Evolutionary conservation across 352 stramenopile genomes (phyloP).

Genomic region (Pythium aphanidermatum): DNA sequence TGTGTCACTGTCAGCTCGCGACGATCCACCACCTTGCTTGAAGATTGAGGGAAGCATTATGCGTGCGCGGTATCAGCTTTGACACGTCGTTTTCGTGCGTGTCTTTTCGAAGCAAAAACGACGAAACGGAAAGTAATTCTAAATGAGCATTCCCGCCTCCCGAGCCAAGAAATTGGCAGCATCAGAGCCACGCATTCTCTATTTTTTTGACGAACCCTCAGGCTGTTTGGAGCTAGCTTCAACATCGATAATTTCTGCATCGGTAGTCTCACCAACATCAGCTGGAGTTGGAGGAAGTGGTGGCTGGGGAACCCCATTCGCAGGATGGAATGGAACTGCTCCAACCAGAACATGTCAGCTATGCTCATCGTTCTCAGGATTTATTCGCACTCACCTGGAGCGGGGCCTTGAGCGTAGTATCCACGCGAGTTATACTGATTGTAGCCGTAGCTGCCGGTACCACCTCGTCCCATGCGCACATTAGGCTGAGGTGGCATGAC

Average conservation of each 20-base stretch:
- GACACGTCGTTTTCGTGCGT: too few species aligned
- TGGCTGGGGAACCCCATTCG: slow-evolving; percentile 8
- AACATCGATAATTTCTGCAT: too few species aligned
- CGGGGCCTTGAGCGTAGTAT: slow-evolving; percentile 44
- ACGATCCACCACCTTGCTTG: too few species aligned
- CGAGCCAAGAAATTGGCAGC: background rate
- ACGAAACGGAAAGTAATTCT: too few species aligned
- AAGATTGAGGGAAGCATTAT: too few species aligned
- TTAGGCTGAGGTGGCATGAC: slow-evolving; percentile 66
- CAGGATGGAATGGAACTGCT: slow-evolving; percentile 11
- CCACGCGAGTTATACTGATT: slow-evolving; percentile 53
- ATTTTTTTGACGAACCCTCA: slow-evolving; percentile 15
- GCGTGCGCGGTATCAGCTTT: too few species aligned
- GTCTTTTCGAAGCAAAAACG: too few species aligned
- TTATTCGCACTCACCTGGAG: slow-evolving; percentile 7
- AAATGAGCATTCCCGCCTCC: background rate
- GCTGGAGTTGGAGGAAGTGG: slow-evolving; percentile 16
- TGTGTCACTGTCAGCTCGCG: too few species aligned
- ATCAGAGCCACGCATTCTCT: slow-evolving; percentile 3
- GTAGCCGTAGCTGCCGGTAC: slow-evolving; percentile 25
- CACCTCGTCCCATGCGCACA: slow-evolving; percentile 34
- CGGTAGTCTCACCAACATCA: background rate
- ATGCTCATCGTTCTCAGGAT: background rate
- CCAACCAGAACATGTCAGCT: background rate
- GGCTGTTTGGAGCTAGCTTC: slow-evolving; percentile 3